These are phyloP conservation scores for Camelina laxa DNA, from an alignment of 345 rosid genomes.

Conservation along the genomic window DNA sequence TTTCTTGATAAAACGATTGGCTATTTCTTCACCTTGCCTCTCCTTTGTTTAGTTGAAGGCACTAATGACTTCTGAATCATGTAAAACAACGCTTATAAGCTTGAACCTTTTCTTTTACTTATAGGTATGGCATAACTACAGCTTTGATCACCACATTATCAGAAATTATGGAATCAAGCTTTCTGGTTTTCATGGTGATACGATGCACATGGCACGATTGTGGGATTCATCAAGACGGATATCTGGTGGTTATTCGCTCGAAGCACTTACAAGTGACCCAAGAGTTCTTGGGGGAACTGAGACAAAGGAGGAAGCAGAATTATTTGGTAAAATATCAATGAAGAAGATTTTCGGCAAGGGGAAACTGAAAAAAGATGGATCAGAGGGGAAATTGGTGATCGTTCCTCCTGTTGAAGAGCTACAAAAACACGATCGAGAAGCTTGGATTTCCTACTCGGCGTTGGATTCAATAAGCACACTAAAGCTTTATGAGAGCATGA, in stretches of 20 bases:
- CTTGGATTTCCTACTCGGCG: constrained; percentile 94
- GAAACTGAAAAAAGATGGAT: constrained; percentile 89
- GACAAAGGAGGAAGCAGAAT: constrained; percentile 52
- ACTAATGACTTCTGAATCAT: constrained; percentile 9
- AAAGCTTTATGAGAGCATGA: constrained; percentile 86
- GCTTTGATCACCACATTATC: constrained; percentile 89
- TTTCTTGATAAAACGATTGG: constrained; percentile 2
- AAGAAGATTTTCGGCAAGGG: constrained; percentile 81
- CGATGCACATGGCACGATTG: constrained; percentile 98
- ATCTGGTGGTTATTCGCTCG: constrained; percentile 91
- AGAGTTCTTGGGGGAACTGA: constrained; percentile 57
- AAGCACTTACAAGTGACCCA: constrained; percentile 84
- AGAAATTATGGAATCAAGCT: constrained; percentile 78
- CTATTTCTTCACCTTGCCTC: constrained; percentile 18
- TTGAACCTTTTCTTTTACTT: constrained; percentile 27
- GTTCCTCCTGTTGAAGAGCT: constrained; percentile 89
- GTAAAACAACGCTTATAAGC: constrained; percentile 7
- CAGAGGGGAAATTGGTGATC: constrained; percentile 71
- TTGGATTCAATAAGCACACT: constrained; percentile 90
- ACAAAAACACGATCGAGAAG: constrained; percentile 71
- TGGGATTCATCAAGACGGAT: constrained; percentile 89
- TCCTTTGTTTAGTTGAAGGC: not conserved
- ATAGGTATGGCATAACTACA: constrained; percentile 98
- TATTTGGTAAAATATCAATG: constrained; percentile 91
- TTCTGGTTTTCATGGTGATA: constrained; percentile 94